These are phyloP conservation scores for Fraxinus excelsior DNA, from an alignment of 257 asterid species.

Conservation along the genomic window DNA sequence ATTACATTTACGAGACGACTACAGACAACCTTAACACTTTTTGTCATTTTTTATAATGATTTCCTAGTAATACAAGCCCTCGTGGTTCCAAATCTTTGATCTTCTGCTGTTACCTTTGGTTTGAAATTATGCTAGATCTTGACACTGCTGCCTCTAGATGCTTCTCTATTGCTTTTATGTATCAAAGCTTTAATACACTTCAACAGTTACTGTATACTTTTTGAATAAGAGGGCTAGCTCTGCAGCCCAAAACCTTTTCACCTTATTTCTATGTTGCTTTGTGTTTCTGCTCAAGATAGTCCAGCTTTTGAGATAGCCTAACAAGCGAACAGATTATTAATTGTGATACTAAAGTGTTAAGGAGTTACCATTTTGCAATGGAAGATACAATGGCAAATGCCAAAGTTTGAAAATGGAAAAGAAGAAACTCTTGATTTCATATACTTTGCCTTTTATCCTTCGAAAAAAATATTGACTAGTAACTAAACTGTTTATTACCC, in stretches of 20 bases:
- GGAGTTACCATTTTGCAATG: not conserved
- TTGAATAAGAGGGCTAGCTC: not conserved
- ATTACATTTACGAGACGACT: not conserved
- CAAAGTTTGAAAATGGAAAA: not conserved
- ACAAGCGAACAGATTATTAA: not conserved
- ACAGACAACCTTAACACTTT: not conserved
- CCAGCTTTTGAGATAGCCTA: not conserved
- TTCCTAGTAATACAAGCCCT: not conserved
- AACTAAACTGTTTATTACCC: not conserved
- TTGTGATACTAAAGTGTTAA: not conserved
- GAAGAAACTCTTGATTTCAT: not conserved
- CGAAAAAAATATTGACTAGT: not conserved
- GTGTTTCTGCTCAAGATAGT: not conserved
- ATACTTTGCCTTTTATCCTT: not conserved
- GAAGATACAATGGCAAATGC: not conserved
- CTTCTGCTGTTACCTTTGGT: slow-evolving; percentile 7
- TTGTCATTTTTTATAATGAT: slow-evolving; percentile 5
- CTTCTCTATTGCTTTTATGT: not conserved
- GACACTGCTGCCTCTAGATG: not conserved
- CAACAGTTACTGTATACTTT: not conserved
- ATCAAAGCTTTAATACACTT: not conserved
- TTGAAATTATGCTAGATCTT: slow-evolving; percentile 1
- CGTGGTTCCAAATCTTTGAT: slow-evolving; percentile 3
- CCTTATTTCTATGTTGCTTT: not conserved
- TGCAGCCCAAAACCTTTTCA: not conserved